Percentiles rank a stretch among this genome's conserved stretches.
phyloP scores from a whole-genome alignment of 352 stramenopile genomes.

The Phytopythium montanum region DNA sequence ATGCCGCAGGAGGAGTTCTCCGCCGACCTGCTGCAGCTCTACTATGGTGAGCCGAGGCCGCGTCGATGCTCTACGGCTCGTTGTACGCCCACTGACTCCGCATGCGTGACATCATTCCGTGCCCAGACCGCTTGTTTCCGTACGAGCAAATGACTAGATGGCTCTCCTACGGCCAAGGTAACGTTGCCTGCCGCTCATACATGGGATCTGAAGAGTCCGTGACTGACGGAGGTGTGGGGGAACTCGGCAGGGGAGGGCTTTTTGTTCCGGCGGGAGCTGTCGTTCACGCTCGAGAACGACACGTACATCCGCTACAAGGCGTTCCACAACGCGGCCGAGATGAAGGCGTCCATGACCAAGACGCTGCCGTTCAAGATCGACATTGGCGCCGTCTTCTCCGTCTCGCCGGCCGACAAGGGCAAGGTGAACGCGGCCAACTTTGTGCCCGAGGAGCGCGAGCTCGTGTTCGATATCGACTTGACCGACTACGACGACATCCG shows the following conservation, averaged over 20 bases:
- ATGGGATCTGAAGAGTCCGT: neutral
- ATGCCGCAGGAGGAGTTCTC: slow-evolving; percentile 84
- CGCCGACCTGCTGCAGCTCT: slow-evolving; percentile 79
- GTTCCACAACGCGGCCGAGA: slow-evolving; percentile 87
- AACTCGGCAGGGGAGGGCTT: slow-evolving; percentile 44
- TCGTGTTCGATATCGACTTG: slow-evolving; percentile 99
- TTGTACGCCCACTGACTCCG: neutral
- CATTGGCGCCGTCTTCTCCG: slow-evolving; percentile 96
- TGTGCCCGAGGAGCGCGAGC: slow-evolving; percentile 92
- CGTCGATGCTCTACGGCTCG: neutral
- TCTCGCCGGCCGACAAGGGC: slow-evolving; percentile 81
- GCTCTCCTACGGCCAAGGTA: slow-evolving; percentile 80
- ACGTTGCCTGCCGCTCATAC: neutral
- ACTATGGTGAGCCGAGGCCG: slow-evolving; percentile 61
- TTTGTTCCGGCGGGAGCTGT: slow-evolving; percentile 95
- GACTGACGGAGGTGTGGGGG: neutral
- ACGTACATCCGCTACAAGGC: slow-evolving; percentile 99
- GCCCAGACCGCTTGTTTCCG: slow-evolving; percentile 76
- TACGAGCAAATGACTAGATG: slow-evolving; percentile 84
- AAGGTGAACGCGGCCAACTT: slow-evolving; percentile 89
- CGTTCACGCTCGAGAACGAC: slow-evolving; percentile 98
- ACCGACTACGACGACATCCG: slow-evolving; percentile 99
- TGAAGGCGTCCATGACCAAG: slow-evolving; percentile 86
- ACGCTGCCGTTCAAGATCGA: slow-evolving; percentile 99
- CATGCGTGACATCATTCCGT: neutral